Conservation (phyloP, 768 basidiomycete genomes). For the Boletales sp. region DNA sequence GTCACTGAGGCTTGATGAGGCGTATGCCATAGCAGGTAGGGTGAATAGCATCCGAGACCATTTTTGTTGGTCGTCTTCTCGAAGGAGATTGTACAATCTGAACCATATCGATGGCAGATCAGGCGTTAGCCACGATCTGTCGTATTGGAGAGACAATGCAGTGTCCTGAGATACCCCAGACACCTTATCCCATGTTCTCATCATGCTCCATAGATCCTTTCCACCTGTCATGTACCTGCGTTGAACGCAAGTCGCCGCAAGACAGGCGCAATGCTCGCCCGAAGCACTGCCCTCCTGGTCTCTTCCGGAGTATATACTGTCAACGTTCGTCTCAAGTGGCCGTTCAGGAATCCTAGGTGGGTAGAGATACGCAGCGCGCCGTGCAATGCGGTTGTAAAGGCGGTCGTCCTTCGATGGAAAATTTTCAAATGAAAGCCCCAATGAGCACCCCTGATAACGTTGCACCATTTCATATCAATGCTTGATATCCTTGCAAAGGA, state of each 20-base stretch:
- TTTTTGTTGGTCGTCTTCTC: background rate
- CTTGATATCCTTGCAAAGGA: conserved; percentile 26
- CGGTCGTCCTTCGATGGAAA: conserved; percentile 7
- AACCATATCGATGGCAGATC: conserved; percentile 18
- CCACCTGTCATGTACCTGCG: too few relatives aligned
- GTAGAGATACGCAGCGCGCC: conserved; percentile 12
- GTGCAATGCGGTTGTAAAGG: conserved; percentile 16
- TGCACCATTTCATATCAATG: conserved; percentile 18
- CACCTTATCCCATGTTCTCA: too few relatives aligned
- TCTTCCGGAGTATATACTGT: too few relatives aligned
- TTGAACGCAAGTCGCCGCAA: too few relatives aligned
- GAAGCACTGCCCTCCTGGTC: too few relatives aligned
- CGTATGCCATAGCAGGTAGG: conserved; percentile 27
- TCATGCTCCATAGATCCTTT: too few relatives aligned
- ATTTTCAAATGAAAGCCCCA: background rate
- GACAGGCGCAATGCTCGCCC: too few relatives aligned
- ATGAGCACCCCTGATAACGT: conserved; percentile 1
- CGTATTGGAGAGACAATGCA: conserved; percentile 14
- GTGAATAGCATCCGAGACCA: conserved; percentile 23
- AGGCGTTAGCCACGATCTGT: conserved; percentile 20
- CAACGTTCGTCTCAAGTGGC: too few relatives aligned
- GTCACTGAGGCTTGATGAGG: conserved; percentile 2
- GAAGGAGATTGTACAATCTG: conserved; percentile 22
- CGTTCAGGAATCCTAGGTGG: conserved; percentile 4
- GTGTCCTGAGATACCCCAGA: background rate